Base-by-base conservation (phyloP, 1,284 basidiomycete species). In the Lignosus rhinocerotis region DNA sequence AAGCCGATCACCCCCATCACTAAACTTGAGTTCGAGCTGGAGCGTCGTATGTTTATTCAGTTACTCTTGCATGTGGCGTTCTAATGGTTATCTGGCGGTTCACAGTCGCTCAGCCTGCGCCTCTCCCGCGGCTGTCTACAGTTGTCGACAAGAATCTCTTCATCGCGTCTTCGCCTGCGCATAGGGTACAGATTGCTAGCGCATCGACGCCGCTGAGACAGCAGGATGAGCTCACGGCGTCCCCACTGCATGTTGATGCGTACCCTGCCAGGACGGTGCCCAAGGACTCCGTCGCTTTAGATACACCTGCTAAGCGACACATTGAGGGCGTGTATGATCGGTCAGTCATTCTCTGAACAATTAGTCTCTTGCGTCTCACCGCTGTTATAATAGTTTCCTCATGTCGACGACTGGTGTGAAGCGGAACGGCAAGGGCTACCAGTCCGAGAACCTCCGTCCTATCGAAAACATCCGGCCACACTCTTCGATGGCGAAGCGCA, bases 331-430 rank as follows among this genome's bases (percentile, higher is more conserved):
- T 87, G 11, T 91, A 91, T 62, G 89, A 92, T 64, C 81, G 86
- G 70, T 72, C 32, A 44, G 69, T 53, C 31, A 16, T 46, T 8
- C 10, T 14, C 30, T 4, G 41, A 30, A 30, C 30, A 19, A 2
- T 11, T 11, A 10, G 19, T 25, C 21, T 4, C 21, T 45, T 30
- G 6, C 7, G 19, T 30, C n/a, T 19, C 2, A 30, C 19, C 12
- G 3, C 12, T 21, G 9, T 30, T 11, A 11, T 2, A 30, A 1
- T 25, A 71, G 70, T 41, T 87, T 91, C 76, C 76, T 92, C 32
- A 88, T 90, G 86, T 85, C 87, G 8, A 88, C 87, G 0, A 82
- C 85, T 5, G 86, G 86, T 32, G 87, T 91, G 41, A 90, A 86
- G 67, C 86, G 88, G 17, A 74, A 86, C 10, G 88, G 88, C 2